Conservation (phyloP, 2,329 filamentous ascomycete genomes). For the Taxawa tesnikishii region DNA sequence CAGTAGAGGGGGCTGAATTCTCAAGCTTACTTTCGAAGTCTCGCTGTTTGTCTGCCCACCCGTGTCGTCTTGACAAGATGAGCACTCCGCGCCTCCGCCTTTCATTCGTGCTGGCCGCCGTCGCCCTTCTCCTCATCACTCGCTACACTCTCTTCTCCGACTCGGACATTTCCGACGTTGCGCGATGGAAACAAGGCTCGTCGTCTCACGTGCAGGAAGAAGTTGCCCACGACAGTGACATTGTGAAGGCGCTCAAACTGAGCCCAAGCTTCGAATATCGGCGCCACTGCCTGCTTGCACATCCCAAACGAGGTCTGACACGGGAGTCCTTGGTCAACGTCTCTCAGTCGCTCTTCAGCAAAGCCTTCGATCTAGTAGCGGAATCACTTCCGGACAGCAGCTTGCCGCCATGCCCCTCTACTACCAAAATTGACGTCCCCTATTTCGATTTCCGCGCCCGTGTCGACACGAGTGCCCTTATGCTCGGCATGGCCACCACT, state of each 20-base stretch:
- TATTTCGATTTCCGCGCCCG: conserved; percentile 8
- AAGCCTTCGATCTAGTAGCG: conserved; percentile 4
- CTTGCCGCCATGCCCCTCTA: conserved; percentile 9
- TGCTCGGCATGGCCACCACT: conserved; percentile 15
- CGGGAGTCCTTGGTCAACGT: conserved; percentile 9
- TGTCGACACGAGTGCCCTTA: conserved; percentile 10
- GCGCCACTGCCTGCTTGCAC: conserved; percentile 9
- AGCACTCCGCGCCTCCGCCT: no score
- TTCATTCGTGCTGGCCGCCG: no score
- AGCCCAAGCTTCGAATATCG: conserved; percentile 5
- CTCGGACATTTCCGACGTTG: no score
- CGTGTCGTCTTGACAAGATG: no score
- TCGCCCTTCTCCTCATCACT: no score
- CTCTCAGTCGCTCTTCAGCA: conserved; percentile 4
- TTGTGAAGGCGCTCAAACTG: not conserved
- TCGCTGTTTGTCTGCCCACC: no score
- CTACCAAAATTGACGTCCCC: conserved; percentile 10
- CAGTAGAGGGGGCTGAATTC: no score
- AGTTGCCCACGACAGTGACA: no score
- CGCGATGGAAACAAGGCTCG: no score
- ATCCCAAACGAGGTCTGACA: conserved; percentile 7
- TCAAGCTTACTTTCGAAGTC: no score
- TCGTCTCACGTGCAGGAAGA: no score
- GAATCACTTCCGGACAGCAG: conserved; percentile 5
- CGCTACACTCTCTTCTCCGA: no score